Evolutionary conservation across 2,329 filamentous ascomycete genomes (phyloP), one percentile per base, ranked within the genome.

Genomic region (Beauveria sp.): DNA sequence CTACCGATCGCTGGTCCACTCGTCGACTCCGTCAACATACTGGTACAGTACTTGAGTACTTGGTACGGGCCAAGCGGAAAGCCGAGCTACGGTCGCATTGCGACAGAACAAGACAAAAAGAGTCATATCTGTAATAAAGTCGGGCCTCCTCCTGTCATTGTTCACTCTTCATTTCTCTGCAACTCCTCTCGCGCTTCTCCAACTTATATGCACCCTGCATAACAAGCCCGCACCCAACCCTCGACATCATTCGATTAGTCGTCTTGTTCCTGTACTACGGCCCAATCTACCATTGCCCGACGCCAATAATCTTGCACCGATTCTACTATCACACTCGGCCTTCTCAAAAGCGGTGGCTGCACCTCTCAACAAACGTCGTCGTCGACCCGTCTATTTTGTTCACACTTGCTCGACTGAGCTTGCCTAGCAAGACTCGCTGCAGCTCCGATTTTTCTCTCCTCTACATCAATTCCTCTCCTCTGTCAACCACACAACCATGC

Each of bases 401-500:
- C 54, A 40, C 26, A 22, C 28, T 50, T 26, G 34, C 28, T 8
- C 47, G 26, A 28, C n/a, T 12, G 28, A 41, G 48, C 48, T 53
- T 50, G 30, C 20, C 28, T 9, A 41, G 16, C 30, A 50, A 46
- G 12, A 22, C 10, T 40, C 44, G n/a, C 46, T 55, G 22, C 51
- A 55, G 44, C 48, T 53, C 43, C 43, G 50, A 14, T 24, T 34
- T 22, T 16, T 34, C 28, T 26, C 18, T 28, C 34, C 7, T 18
- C 40, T 58, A 26, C 47, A 41, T 37, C 20, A 43, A 46, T 3
- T 12, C 43, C n/a, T 28, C 48, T 51, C 53, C 24, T 57, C 51
- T 54, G 62, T 56, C 60, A 61, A 43, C 44, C 18, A 28, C 26
- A 56, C 34, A 22, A 34, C 59, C 63, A 84, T 85, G 82, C 80